Percentiles rank a stretch among this genome's conserved stretches.
phyloP scores from a whole-genome alignment of 306 rosid genomes.

The Geum urbanum region DNA sequence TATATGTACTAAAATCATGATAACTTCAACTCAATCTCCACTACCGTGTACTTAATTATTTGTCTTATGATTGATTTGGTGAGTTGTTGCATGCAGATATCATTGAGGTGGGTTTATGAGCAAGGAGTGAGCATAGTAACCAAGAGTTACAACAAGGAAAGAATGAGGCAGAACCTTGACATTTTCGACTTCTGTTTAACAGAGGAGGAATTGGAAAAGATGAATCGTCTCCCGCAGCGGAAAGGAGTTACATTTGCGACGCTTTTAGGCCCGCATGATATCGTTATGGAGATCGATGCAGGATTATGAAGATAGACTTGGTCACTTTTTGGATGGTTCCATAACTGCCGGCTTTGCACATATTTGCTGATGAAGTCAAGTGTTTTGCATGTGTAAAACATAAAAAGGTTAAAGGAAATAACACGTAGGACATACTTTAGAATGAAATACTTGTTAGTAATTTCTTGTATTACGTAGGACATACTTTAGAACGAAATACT shows the following conservation, averaged over 20 bases:
- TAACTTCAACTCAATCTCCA: no score
- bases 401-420: background rate
- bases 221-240: conserved; percentile 34
- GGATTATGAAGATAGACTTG: conserved; percentile 27
- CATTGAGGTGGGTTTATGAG: conserved; percentile 49
- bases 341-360: background rate
- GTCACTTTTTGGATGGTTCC: background rate
- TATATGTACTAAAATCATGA: no score
- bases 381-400: background rate
- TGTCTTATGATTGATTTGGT: no score
- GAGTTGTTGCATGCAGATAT: conserved; percentile 17
- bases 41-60: no score
- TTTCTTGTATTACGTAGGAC: no score
- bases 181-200: conserved; percentile 42
- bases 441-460: no score
- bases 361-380: background rate
- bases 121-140: conserved; percentile 41
- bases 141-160: conserved; percentile 41
- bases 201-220: conserved; percentile 30
- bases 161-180: conserved; percentile 42
- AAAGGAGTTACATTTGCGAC: conserved; percentile 37
- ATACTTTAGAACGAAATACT: no score
- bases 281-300: conserved; percentile 34
- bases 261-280: conserved; percentile 34
- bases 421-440: no score